Evolutionary conservation across 371 early-diverging fungal species (phyloP), one percentile per base, ranked within the genome.

Genomic region (Gilbertella persicaria): DNA sequence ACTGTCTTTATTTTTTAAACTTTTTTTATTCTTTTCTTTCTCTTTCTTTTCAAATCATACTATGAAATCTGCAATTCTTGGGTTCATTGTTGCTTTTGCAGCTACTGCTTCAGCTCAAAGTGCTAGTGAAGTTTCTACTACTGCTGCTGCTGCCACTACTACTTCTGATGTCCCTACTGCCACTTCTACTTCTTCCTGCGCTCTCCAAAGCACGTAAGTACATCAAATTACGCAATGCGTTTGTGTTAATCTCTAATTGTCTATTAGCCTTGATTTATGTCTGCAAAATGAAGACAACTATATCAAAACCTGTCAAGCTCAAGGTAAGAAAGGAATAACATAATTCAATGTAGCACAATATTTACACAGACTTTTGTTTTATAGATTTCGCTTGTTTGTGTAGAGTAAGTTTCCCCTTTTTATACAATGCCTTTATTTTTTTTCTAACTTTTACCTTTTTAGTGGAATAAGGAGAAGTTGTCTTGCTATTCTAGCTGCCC

Each of bases 401-500:
- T 56, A 46, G 60, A 55, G 65, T 64, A 60, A 50, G 52, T 45
- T 26, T 21, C 28, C 16, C 33, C 21, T 25, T 49, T 30, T 55
- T 35, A 35, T 48, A 47, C 23, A 21, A 29, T 16, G 3, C 23
- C 13, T 46, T 21, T 13, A 21, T 21, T 30, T 50, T 57, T 50
- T 50, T 50, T 44, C 37, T 52, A 52, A 60, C 38, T 39, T 36
- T 30, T 42, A 24, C 10, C n/a, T 47, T 47, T 14, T 48, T 48
- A 65, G 66, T 56, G 54, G 56, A 45, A 60, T 53, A 65, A 48
- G 47, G 60, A 60, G 46, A 60, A 60, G 13, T 48, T 60, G 17
- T 45, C 54, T 28, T 65, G 66, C 25, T 65, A 57, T 56, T 53
- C 56, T 19, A 65, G 60, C 44, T 65, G 66, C 28, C 66, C 66